Base-by-base conservation (phyloP, 768 basidiomycete genomes). In the Amanita inopinata region DNA sequence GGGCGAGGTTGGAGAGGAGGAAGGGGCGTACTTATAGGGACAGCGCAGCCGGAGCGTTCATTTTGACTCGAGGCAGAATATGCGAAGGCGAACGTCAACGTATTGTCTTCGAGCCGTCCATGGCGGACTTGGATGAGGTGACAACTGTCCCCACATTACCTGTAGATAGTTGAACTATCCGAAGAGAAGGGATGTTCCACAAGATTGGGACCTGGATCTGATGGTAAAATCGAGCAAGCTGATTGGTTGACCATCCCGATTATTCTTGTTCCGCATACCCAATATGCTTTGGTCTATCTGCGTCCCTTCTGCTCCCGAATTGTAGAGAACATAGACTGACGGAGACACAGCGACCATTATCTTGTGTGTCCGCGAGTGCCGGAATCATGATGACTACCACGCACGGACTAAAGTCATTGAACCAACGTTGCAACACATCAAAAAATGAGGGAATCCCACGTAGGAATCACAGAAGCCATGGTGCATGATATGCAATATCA, bases 101-200 rank as follows among this genome's bases (percentile, higher is more conserved):
- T 5, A 23, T 33, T 30, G 24, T 22, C 27, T 30, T 19, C 34
- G 10, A 18, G 24, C 43, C 43, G 43, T 20, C 34, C 27, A 37
- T 30, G n/a, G 24, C 43, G 43, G 43, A 44, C 15, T 37, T 6
- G 19, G 20, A 44, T 30, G 24, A 25, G 24, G 25, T 27, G 6
- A 23, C 19, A 43, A 14, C 22, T 8, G 7, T 12, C 12, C 31
- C n/a, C 33, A n/a, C n/a, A n/a, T n/a, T n/a, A n/a, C n/a, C n/a
- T n/a, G n/a, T n/a, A n/a, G n/a, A n/a, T n/a, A n/a, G n/a, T n/a
- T n/a, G n/a, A n/a, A n/a, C n/a, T n/a, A n/a, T n/a, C n/a, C n/a
- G n/a, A n/a, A n/a, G 27, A 7, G 27, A n/a, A 28, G 7, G 27
- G 27, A 28, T n/a, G n/a, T 28, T 28, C 10, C 6, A 17, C 6